Percentiles rank a stretch among this genome's conserved stretches.
Evolutionary conservation across 2,329 filamentous ascomycete species (phyloP).

Genomic region (Cytospora piceae): DNA sequence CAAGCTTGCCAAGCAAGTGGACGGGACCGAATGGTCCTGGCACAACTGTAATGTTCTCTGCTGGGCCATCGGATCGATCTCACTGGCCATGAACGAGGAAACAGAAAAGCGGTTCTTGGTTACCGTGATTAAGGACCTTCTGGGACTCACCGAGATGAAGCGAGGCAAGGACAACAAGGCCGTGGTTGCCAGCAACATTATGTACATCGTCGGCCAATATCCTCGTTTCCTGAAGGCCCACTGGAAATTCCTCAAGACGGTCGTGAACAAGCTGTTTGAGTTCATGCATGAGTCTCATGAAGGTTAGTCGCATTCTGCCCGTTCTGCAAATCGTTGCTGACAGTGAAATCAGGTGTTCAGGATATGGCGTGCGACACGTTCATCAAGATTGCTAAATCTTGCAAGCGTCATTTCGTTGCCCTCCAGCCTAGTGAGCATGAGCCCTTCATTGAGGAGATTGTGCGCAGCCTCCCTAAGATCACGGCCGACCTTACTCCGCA

Average conservation of each 20-base stretch:
- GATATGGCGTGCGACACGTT: constrained; percentile 99
- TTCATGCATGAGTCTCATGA: constrained; percentile 99
- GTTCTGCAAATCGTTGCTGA: constrained; percentile 34
- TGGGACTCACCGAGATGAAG: constrained; percentile 98
- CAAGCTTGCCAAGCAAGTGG: constrained; percentile 92
- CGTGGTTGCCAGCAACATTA: constrained; percentile 98
- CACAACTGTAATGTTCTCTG: constrained; percentile 99
- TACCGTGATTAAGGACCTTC: constrained; percentile 96
- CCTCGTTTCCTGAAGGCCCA: constrained; percentile 97
- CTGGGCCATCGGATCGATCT: constrained; percentile 99
- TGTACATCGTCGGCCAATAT: constrained; percentile 99
- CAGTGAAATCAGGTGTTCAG: constrained; percentile 71
- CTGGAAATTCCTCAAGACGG: constrained; percentile 99
- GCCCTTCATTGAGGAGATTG: constrained; percentile 98
- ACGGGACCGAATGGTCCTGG: constrained; percentile 98
- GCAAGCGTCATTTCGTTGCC: constrained; percentile 94
- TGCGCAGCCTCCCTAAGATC: constrained; percentile 92
- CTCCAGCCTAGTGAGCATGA: constrained; percentile 92
- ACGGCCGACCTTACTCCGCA: constrained; percentile 94
- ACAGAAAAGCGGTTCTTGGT: constrained; percentile 98
- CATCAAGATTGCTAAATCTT: constrained; percentile 99
- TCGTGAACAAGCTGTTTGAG: constrained; percentile 99
- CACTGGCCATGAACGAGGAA: constrained; percentile 98
- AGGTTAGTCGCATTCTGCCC: constrained; percentile 55
- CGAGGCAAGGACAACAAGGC: constrained; percentile 99